These are phyloP conservation scores for Neofusicoccum ribis DNA, from an alignment of 2,329 filamentous ascomycete genomes.

Conservation along the genomic window DNA sequence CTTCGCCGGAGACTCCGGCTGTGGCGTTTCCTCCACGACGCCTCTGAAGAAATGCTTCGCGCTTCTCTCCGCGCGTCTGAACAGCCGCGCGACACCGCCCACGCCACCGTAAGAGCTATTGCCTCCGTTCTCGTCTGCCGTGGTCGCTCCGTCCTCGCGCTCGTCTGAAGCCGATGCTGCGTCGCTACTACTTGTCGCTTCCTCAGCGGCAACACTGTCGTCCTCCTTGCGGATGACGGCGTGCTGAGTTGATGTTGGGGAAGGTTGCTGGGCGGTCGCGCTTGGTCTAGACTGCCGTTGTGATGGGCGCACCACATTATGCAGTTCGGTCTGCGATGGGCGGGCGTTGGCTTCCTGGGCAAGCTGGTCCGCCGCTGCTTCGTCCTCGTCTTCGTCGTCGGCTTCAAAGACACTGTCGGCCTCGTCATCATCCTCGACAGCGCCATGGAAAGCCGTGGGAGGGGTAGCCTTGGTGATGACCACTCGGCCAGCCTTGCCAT, in stretches of 20 bases:
- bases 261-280: no score
- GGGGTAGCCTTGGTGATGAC: not conserved
- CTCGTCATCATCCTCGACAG: not conserved
- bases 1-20: not conserved
- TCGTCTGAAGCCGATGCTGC: not conserved
- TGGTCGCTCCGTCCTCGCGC: no score
- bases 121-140: not conserved
- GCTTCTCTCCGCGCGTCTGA: not conserved
- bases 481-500: not conserved
- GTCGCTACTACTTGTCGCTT: not conserved
- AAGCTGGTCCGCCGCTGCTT: not conserved
- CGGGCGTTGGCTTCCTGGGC: not conserved
- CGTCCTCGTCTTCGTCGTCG: not conserved
- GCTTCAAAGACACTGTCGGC: not conserved
- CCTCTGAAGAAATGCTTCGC: not conserved
- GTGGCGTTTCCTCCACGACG: constrained; percentile 2
- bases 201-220: not conserved
- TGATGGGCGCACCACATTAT: no score
- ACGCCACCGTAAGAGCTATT: not conserved
- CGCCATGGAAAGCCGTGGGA: not conserved
- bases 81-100: not conserved
- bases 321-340: not conserved
- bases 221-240: not conserved
- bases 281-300: no score
- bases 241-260: no score